Evolutionary conservation across 2,329 filamentous ascomycete genomes (phyloP).

Genomic region (Exophiala xenobiotica): DNA sequence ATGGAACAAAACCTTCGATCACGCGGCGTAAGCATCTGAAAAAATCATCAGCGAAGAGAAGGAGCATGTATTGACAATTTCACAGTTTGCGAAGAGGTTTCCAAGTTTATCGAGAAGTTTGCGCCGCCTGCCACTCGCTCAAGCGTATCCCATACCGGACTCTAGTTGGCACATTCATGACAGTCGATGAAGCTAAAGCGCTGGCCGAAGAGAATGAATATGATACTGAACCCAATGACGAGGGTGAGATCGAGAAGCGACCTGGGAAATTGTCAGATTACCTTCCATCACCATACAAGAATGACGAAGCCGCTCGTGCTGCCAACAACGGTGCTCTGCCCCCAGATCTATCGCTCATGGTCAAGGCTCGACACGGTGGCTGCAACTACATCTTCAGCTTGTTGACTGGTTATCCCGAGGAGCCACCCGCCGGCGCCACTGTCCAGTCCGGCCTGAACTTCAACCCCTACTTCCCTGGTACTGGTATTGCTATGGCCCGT

Average conservation of each 20-base stretch:
- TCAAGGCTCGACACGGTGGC: conserved; percentile 96
- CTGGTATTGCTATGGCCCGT: conserved; percentile 94
- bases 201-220: conserved; percentile 98
- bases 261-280: conserved; percentile 98
- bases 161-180: conserved; percentile 87
- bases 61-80: conserved; percentile 27
- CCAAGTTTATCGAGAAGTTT: conserved; percentile 99
- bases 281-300: conserved; percentile 92
- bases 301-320: conserved; percentile 95
- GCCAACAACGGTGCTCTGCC: conserved; percentile 98
- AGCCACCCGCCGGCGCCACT: conserved; percentile 82
- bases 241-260: conserved; percentile 97
- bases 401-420: conserved; percentile 95
- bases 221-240: conserved; percentile 94
- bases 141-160: conserved; percentile 89
- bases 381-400: conserved; percentile 98
- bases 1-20: conserved; percentile 94
- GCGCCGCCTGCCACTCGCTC: conserved; percentile 95
- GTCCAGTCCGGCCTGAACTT: conserved; percentile 94
- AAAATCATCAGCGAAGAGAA: background rate
- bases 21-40: conserved; percentile 74
- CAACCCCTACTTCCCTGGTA: conserved; percentile 99
- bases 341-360: conserved; percentile 94
- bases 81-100: conserved; percentile 92
- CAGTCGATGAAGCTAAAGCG: conserved; percentile 95